phyloP scores from a whole-genome alignment of 495 filamentous ascomycete genomes.

The Aspergillus panamensis region DNA sequence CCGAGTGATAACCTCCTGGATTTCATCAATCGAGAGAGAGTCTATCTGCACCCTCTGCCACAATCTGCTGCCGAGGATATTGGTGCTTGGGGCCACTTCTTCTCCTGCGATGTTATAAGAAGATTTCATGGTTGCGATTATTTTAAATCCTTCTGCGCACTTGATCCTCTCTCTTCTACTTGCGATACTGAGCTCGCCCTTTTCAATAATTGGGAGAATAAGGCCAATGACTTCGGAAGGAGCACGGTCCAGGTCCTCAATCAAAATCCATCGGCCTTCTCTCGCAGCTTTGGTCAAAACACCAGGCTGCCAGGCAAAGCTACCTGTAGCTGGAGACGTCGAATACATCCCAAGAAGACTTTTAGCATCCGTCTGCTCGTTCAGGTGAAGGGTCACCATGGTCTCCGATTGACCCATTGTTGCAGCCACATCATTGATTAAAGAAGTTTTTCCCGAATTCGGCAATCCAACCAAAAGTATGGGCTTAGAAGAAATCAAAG shows the following conservation, averaged over 20 bases:
- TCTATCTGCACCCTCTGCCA: constrained; percentile 73
- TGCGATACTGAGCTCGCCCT: constrained; percentile 79
- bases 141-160: constrained; percentile 76
- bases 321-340: constrained; percentile 75
- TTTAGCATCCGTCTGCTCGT: constrained; percentile 96
- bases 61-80: constrained; percentile 72
- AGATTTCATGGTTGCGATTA: constrained; percentile 87
- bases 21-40: constrained; percentile 64
- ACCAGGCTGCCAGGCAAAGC: constrained; percentile 90
- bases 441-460: constrained; percentile 84
- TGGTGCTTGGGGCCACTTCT: constrained; percentile 51
- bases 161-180: constrained; percentile 80
- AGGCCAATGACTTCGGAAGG: constrained; percentile 93
- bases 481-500: constrained; percentile 62
- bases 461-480: constrained; percentile 78
- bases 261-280: constrained; percentile 92
- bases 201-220: constrained; percentile 84
- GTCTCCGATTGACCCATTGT: constrained; percentile 66
- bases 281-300: constrained; percentile 88
- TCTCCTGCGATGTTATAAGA: constrained; percentile 66
- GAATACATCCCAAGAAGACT: constrained; percentile 91
- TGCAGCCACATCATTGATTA: constrained; percentile 78
- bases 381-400: constrained; percentile 89
- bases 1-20: constrained; percentile 65
- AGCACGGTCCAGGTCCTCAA: constrained; percentile 94